Evolutionary conservation across 23 red algal species (phyloP).

Genomic region (Agarophyton chilense): DNA sequence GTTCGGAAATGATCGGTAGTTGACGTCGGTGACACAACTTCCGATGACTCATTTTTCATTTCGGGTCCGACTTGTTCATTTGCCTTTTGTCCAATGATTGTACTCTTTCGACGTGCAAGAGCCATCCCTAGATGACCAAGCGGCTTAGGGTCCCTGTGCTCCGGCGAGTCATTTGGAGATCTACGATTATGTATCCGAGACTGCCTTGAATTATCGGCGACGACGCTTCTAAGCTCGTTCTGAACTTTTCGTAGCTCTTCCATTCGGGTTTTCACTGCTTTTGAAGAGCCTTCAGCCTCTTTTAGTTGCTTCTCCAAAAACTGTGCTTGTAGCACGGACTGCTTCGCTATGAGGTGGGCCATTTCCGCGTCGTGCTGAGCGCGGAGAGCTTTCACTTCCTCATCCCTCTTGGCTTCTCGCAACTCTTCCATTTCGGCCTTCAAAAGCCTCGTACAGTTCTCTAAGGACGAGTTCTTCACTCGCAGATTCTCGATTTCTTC

Average conservation of each 20-base stretch:
- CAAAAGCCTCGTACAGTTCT: neutral
- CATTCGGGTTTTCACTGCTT: neutral
- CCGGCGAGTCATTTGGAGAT: neutral
- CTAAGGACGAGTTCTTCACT: neutral
- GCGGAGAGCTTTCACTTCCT: constrained; percentile 1
- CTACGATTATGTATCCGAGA: neutral
- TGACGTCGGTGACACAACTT: neutral
- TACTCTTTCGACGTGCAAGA: too few relatives aligned
- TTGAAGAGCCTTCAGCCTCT: neutral
- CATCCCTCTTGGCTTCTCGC: neutral
- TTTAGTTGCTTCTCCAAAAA: neutral
- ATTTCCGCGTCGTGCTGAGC: constrained; percentile 8
- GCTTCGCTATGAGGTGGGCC: constrained; percentile 2
- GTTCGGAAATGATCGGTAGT: neutral
- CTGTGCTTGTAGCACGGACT: neutral
- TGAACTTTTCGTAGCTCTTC: neutral
- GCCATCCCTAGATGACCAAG: neutral
- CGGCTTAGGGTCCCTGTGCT: neutral
- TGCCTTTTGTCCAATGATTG: too few relatives aligned
- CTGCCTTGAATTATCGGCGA: neutral
- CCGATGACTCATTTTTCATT: neutral
- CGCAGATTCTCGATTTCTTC: neutral
- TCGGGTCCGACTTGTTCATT: neutral
- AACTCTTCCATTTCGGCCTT: neutral
- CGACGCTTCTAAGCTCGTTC: neutral